Conservation (phyloP, 768 basidiomycete species). For the Exidia glandulosa region DNA sequence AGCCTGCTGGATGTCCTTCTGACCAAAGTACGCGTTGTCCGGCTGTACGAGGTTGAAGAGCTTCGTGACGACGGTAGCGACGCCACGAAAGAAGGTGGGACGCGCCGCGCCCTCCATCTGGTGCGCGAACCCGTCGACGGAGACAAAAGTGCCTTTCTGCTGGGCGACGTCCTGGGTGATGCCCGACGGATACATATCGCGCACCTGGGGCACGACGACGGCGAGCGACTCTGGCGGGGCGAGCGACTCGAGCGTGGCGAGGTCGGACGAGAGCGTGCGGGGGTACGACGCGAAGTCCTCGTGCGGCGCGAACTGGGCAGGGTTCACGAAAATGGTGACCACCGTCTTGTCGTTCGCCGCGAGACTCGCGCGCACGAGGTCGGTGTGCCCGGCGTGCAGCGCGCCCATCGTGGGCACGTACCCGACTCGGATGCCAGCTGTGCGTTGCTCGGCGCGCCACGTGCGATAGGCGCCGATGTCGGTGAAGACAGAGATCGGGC, state of each 20-base stretch:
- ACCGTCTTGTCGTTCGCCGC: conserved; percentile 75
- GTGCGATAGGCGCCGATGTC: conserved; percentile 49
- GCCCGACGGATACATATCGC: conserved; percentile 90
- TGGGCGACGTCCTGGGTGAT: conserved; percentile 62
- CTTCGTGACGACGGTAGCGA: conserved; percentile 90
- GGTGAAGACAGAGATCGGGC: conserved; percentile 37
- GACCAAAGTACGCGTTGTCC: conserved; percentile 87
- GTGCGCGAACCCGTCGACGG: conserved; percentile 82
- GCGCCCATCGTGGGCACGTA: conserved; percentile 99
- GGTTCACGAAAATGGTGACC: conserved; percentile 95
- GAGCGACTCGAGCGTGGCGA: conserved; percentile 43
- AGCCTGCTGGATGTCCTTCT: conserved; percentile 97
- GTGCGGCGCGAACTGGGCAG: conserved; percentile 91
- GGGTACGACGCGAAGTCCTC: conserved; percentile 92
- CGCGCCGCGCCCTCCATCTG: conserved; percentile 87
- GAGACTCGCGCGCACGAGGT: conserved; percentile 73
- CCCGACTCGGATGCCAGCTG: conserved; percentile 76
- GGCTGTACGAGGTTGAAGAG: conserved; percentile 92
- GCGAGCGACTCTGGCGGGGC: conserved; percentile 39
- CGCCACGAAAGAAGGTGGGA: conserved; percentile 90
- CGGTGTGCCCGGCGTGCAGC: conserved; percentile 84
- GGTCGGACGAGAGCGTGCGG: conserved; percentile 68
- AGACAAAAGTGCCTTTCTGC: conserved; percentile 84
- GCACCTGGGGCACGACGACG: conserved; percentile 68
- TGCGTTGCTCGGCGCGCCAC: conserved; percentile 68